A percentile compares a stretch with the other conserved stretches of the same genome.
Evolutionary conservation across 495 filamentous ascomycete species (phyloP).

Genomic region (Daldinia grandis): DNA sequence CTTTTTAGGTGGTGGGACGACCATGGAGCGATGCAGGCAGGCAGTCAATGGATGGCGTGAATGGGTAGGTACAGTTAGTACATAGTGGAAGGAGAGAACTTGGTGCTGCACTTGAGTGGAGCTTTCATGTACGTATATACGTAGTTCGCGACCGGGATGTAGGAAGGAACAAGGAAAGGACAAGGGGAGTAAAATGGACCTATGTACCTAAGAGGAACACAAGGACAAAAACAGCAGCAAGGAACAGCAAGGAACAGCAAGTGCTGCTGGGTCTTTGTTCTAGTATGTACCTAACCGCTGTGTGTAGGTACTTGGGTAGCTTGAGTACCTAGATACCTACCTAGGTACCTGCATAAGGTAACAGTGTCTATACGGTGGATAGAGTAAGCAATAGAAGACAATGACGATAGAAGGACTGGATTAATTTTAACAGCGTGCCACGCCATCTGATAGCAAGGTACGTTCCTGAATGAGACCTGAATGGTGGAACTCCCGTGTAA

Average conservation of each 20-base stretch:
- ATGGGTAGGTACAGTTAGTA: no score
- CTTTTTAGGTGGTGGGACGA: slow-evolving; percentile 39
- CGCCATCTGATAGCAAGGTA: slow-evolving; percentile 34
- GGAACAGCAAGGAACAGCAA: slow-evolving; percentile 32
- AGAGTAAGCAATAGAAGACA: slow-evolving; percentile 36
- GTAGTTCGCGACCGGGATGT: slow-evolving; percentile 35
- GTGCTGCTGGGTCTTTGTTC: neutral
- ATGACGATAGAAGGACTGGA: slow-evolving; percentile 33
- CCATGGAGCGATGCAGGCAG: slow-evolving; percentile 46
- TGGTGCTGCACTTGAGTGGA: slow-evolving; percentile 28
- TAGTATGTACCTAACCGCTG: slow-evolving; percentile 3
- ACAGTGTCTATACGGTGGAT: neutral
- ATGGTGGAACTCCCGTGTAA: slow-evolving; percentile 8
- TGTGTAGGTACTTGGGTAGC: neutral
- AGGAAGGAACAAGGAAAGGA: slow-evolving; percentile 8
- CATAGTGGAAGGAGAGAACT: slow-evolving; percentile 6
- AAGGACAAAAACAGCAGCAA: slow-evolving; percentile 39
- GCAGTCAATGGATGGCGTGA: slow-evolving; percentile 42
- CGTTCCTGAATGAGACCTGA: neutral
- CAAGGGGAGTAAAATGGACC: slow-evolving; percentile 9
- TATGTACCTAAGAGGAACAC: slow-evolving; percentile 2
- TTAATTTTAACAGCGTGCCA: slow-evolving; percentile 25
- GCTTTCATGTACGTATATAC: slow-evolving; percentile 25
- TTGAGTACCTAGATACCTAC: neutral
- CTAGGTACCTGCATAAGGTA: neutral